Evolutionary conservation across 1,139 yeast genomes (phyloP).

Genomic region (Pichia terricola): DNA sequence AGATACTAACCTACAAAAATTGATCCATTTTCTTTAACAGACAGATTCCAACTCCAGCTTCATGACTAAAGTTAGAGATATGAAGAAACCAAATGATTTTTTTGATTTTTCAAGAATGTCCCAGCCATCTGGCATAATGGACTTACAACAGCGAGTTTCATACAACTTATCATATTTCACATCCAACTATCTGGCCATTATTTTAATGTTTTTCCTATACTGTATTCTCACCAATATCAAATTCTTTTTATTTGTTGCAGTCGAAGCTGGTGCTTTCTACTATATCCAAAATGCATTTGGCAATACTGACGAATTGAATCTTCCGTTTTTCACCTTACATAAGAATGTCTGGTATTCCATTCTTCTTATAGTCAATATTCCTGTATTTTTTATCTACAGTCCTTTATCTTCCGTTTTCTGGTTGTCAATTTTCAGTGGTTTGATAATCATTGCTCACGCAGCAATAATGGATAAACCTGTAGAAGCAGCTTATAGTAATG

Average conservation of each 20-base stretch:
- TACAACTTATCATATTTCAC: conserved; percentile 46
- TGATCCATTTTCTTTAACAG: too few species aligned
- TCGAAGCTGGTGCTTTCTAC: conserved; percentile 47
- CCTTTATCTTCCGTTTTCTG: conserved; percentile 88
- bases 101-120: conserved; percentile 45
- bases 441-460: conserved; percentile 78
- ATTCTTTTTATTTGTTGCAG: conserved; percentile 66
- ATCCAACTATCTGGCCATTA: conserved; percentile 43
- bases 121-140: conserved; percentile 44
- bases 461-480: conserved; percentile 90
- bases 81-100: conserved; percentile 50
- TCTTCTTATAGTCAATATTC: conserved; percentile 47
- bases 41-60: too few species aligned
- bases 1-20: too few species aligned
- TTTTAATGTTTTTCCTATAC: conserved; percentile 24
- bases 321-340: conserved; percentile 48
- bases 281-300: conserved; percentile 56
- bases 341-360: conserved; percentile 78
- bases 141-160: conserved; percentile 41
- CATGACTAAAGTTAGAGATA: conserved; percentile 35
- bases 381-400: conserved; percentile 75
- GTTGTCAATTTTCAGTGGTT: conserved; percentile 83
- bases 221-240: conserved; percentile 29
- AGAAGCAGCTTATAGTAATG: conserved; percentile 85
- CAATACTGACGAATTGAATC: conserved; percentile 65